Evolutionary conservation across 257 asterid genomes (phyloP).

Genomic region (Prunella vulgaris): DNA sequence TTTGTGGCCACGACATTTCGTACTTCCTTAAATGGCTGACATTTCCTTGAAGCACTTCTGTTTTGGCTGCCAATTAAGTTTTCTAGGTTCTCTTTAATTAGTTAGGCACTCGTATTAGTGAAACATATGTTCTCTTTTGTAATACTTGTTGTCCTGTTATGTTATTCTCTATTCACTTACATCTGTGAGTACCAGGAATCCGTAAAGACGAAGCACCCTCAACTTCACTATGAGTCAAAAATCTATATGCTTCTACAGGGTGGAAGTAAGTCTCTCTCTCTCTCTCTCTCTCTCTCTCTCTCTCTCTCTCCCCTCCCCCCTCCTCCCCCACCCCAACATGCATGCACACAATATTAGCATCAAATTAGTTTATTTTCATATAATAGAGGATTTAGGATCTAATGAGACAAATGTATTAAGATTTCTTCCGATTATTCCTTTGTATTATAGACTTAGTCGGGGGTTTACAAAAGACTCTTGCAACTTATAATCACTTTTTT

Average conservation of each 20-base stretch:
- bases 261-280: constrained; percentile 59
- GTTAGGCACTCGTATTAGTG: neutral
- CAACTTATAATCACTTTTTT: neutral
- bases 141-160: neutral
- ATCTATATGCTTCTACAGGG: constrained; percentile 87
- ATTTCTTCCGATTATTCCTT: neutral
- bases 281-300: no score
- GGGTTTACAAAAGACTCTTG: neutral
- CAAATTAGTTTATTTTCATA: neutral
- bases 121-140: neutral
- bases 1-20: neutral
- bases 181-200: constrained; percentile 52
- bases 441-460: neutral
- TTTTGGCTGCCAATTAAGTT: neutral
- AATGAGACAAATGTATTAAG: neutral
- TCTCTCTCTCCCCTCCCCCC: no score
- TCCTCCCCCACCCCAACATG: neutral
- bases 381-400: neutral
- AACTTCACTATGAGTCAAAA: constrained; percentile 87
- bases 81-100: neutral
- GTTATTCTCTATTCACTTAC: constrained; percentile 6
- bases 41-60: neutral
- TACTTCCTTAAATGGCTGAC: neutral
- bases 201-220: constrained; percentile 83
- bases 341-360: neutral